Conservation (phyloP, 108 stramenopile species). For the Nitzschia sp. region DNA sequence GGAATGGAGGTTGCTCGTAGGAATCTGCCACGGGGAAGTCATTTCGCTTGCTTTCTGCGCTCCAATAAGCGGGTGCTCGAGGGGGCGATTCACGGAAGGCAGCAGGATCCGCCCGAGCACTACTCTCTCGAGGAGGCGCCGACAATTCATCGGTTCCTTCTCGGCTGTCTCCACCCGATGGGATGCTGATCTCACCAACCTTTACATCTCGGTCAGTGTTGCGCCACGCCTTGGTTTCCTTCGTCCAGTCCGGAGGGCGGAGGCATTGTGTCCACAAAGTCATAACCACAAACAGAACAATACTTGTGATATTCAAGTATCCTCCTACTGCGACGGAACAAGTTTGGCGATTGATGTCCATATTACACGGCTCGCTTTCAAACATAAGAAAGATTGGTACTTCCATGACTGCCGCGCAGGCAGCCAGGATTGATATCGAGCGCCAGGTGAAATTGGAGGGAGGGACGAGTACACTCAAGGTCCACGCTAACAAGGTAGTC, state of each 20-base stretch:
- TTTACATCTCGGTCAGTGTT: constrained; percentile 2
- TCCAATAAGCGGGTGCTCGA: not conserved
- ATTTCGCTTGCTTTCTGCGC: not conserved
- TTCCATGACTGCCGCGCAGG: constrained; percentile 19
- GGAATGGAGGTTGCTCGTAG: too few species aligned
- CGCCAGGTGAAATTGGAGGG: constrained; percentile 19
- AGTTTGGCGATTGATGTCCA: constrained; percentile 22
- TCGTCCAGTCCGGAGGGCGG: constrained; percentile 26
- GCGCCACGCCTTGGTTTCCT: constrained; percentile 28
- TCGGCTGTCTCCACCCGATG: constrained; percentile 4
- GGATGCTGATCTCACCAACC: constrained; percentile 7
- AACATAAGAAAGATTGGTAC: constrained; percentile 31
- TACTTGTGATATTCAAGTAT: constrained; percentile 25
- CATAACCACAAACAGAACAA: constrained; percentile 27
- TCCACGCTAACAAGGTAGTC: constrained; percentile 25
- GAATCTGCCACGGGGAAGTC: not conserved
- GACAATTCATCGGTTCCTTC: not conserved
- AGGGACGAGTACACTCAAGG: constrained; percentile 4
- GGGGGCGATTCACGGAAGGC: not conserved
- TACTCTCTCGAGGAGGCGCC: not conserved
- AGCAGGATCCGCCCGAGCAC: too few species aligned
- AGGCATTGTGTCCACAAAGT: constrained; percentile 37
- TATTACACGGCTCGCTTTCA: constrained; percentile 24
- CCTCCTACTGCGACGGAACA: constrained; percentile 21
- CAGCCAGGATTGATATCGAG: constrained; percentile 6